Evolutionary conservation across 768 basidiomycete genomes (phyloP), one percentile per base, ranked within the genome.

Genomic region (Botryobasidium botryosum): DNA sequence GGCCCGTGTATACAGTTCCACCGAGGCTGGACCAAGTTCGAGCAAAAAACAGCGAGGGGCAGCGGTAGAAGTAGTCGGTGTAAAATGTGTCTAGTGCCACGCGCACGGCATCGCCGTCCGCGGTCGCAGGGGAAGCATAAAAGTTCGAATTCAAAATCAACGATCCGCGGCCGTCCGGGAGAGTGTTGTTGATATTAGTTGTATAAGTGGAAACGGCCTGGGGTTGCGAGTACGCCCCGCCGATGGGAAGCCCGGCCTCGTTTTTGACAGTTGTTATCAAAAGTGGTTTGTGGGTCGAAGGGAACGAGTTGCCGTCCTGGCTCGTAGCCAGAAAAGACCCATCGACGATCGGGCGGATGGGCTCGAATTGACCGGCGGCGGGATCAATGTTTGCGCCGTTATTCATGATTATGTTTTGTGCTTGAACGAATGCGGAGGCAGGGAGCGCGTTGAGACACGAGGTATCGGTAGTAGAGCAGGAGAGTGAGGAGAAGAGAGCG

Each of bases 21-120:
- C 81, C 79, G 48, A 69, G 53, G 29, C 60, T 56, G n/a, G 68
- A 70, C 78, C 77, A 84, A 52, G 66, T 70, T 32, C 78, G 66
- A 1, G 77, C 71, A 48, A 83, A 78, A 3, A 72, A 72, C 77
- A 77, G 82, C 25, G 66, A 67, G 13, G 82, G 62, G 57, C 81
- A 83, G 50, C 68, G 71, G 74, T 74, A 84, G 7, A 75, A 49
- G 47, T 73, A 69, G 58, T 85, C 82, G 2, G 81, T 80, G 36
- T 72, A 79, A 18, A 82, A 57, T 20, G 52, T 45, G 54, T 74
- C 64, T 20, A 83, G 63, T 46, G 71, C 70, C n/a, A 61, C 57
- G 24, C 80, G 69, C 24, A 65, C 67, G 56, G 79, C 79, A 44
- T 61, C 51, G 23, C 58, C 53, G 17, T 57, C 63, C 21, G 25